phyloP scores from a whole-genome alignment of 495 filamentous ascomycete genomes.

The Sphaerosporella brunnea region DNA sequence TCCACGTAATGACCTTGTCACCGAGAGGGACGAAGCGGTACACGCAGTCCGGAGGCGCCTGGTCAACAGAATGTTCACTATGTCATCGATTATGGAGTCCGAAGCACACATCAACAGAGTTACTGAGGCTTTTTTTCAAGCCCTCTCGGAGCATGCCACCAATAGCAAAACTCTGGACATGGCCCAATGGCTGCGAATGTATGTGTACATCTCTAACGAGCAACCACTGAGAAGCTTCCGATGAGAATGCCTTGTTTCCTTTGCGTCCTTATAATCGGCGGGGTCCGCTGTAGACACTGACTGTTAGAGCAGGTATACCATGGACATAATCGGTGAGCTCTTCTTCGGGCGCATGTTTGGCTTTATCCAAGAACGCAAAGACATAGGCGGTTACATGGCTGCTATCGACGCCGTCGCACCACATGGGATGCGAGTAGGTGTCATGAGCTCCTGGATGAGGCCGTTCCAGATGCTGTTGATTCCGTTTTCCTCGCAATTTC shows the following conservation, averaged over 20 bases:
- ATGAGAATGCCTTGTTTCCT: too few relatives aligned
- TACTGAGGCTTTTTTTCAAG: background rate
- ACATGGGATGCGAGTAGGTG: background rate
- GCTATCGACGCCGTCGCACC: conserved; percentile 20
- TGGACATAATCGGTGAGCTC: conserved; percentile 29
- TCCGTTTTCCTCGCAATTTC: background rate
- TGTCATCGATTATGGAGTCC: conserved; percentile 8
- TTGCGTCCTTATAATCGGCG: too few relatives aligned
- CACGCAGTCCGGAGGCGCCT: conserved; percentile 12
- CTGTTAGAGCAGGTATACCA: conserved; percentile 23
- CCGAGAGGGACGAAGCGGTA: conserved; percentile 19
- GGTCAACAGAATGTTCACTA: conserved; percentile 19
- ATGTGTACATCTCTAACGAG: too few relatives aligned
- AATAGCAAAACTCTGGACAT: conserved; percentile 1
- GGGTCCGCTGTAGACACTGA: too few relatives aligned
- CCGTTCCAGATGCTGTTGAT: background rate
- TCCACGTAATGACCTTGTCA: conserved; percentile 18
- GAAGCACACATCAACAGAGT: background rate
- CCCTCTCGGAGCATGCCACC: background rate
- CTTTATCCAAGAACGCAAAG: conserved; percentile 24
- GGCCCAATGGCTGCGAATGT: conserved; percentile 13
- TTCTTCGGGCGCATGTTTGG: conserved; percentile 29
- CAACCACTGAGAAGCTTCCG: too few relatives aligned
- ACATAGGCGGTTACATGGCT: conserved; percentile 23
- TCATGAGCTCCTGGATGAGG: background rate